Evolutionary conservation across 371 early-diverging fungal genomes (phyloP).

Genomic region (Dichotomocladium elegans): DNA sequence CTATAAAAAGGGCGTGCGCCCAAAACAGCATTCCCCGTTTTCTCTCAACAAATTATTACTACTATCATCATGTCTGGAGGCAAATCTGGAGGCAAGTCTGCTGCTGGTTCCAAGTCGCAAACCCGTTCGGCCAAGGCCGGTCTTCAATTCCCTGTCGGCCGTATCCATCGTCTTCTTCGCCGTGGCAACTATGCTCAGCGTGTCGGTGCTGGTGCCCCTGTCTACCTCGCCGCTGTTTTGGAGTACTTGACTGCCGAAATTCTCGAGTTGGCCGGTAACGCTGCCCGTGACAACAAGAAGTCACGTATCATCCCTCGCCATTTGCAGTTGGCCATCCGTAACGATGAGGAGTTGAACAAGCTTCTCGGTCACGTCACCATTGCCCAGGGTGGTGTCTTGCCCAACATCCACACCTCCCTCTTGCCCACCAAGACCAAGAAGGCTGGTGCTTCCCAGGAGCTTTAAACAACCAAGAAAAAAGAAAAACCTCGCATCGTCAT

Average conservation of each 20-base stretch:
- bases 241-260: constrained; percentile 97
- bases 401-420: constrained; percentile 77
- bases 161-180: constrained; percentile 92
- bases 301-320: constrained; percentile 90
- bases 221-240: constrained; percentile 92
- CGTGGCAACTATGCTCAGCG: constrained; percentile 95
- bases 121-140: constrained; percentile 82
- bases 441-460: constrained; percentile 55
- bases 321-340: constrained; percentile 89
- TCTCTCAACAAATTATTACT: constrained; percentile 1
- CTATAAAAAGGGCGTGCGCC: not conserved
- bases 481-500: not conserved
- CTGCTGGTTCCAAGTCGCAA: constrained; percentile 55
- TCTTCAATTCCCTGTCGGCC: constrained; percentile 95
- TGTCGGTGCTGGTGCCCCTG: constrained; percentile 92
- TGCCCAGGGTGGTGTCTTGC: constrained; percentile 86
- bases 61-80: constrained; percentile 46
- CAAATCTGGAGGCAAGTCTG: constrained; percentile 51
- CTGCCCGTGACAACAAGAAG: constrained; percentile 95
- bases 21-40: constrained; percentile 1
- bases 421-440: constrained; percentile 75
- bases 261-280: constrained; percentile 94
- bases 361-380: constrained; percentile 86
- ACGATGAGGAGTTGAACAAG: constrained; percentile 96
- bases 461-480: too few species aligned